Evolutionary conservation across 2,329 filamentous ascomycete species (phyloP).

Genomic region (Ambrosiella xylebori): DNA sequence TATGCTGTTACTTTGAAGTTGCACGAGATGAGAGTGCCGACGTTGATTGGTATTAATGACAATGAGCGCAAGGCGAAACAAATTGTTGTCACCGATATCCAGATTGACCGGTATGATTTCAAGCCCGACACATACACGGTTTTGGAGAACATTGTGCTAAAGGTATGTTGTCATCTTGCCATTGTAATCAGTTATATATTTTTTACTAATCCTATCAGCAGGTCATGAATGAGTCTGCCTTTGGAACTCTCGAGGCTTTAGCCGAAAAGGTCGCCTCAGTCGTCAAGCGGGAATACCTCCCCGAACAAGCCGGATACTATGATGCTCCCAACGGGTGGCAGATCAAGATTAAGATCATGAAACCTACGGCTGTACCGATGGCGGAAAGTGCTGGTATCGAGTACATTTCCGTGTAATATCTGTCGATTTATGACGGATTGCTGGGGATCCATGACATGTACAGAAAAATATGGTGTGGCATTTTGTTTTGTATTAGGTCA

Average conservation of each 20-base stretch:
- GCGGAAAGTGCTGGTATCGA: slow-evolving; percentile 57
- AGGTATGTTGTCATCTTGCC: slow-evolving; percentile 19
- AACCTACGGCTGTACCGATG: slow-evolving; percentile 55
- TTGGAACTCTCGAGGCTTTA: slow-evolving; percentile 46
- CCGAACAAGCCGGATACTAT: slow-evolving; percentile 1
- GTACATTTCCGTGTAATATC: slow-evolving; percentile 10
- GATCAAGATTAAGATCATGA: slow-evolving; percentile 47
- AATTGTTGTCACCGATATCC: slow-evolving; percentile 44
- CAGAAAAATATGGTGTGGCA: background rate
- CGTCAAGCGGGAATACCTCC: slow-evolving; percentile 28
- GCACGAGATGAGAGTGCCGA: slow-evolving; percentile 43
- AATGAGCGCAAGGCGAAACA: slow-evolving; percentile 54
- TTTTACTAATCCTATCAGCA: slow-evolving; percentile 16
- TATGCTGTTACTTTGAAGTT: slow-evolving; percentile 29
- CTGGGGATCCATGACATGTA: background rate
- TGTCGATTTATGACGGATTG: background rate
- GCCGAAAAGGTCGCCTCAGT: slow-evolving; percentile 29
- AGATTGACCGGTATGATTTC: slow-evolving; percentile 36
- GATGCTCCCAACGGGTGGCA: slow-evolving; percentile 24
- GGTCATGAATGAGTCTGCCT: slow-evolving; percentile 38
- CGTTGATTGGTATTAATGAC: slow-evolving; percentile 53
- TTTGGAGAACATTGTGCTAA: slow-evolving; percentile 42
- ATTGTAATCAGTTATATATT: background rate
- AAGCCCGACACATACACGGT: slow-evolving; percentile 33
- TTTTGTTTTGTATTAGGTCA: background rate